A percentile compares a stretch with the other conserved stretches of the same genome.
phyloP scores from a whole-genome alignment of 2,329 filamentous ascomycete genomes.

The Tolypocladium album region DNA sequence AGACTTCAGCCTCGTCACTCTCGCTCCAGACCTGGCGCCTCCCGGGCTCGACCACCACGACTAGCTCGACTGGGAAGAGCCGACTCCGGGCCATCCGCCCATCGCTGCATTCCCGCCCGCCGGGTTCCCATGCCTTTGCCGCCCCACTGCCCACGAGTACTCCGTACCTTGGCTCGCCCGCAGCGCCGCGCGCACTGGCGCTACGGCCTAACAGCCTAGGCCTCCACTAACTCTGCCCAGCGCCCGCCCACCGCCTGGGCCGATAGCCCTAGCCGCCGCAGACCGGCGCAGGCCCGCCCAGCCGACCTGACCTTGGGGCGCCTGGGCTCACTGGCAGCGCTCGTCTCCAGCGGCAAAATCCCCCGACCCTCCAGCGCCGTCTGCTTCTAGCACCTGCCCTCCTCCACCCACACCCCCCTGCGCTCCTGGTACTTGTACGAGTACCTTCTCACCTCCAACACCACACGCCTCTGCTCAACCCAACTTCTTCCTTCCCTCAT shows the following conservation, averaged over 20 bases:
- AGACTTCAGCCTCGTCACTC: neutral
- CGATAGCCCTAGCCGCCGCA: neutral
- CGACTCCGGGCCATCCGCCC: slow-evolving; percentile 26
- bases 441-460: slow-evolving; percentile 1
- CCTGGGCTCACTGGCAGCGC: neutral
- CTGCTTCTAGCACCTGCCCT: slow-evolving; percentile 3
- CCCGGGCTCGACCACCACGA: neutral
- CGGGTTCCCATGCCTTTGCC: slow-evolving; percentile 8
- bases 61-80: slow-evolving; percentile 21
- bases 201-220: neutral
- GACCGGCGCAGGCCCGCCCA: neutral
- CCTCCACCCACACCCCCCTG: neutral
- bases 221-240: neutral
- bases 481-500: slow-evolving; percentile 7
- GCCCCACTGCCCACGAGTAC: neutral
- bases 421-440: slow-evolving; percentile 3
- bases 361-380: slow-evolving; percentile 10
- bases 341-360: slow-evolving; percentile 3
- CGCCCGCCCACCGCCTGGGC: neutral
- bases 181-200: neutral
- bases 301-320: neutral
- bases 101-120: slow-evolving; percentile 23
- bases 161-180: neutral
- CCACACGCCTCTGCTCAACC: slow-evolving; percentile 2
- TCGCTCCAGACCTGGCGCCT: neutral